Evolutionary conservation across 176 grass and related monocot species (phyloP).

Genomic region (Triticum aestivum): DNA sequence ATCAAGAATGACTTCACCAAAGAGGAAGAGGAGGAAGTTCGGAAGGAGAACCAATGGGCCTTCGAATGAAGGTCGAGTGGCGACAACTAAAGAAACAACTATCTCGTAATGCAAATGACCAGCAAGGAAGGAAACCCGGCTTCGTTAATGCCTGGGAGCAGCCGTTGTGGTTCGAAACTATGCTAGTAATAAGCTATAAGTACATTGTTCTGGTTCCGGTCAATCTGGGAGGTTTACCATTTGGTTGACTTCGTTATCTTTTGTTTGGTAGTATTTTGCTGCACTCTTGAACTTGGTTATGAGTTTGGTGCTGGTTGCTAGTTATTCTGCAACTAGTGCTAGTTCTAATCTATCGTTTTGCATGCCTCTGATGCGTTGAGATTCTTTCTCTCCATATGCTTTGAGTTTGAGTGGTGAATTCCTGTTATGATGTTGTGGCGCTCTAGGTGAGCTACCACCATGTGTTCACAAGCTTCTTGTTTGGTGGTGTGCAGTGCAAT

Average conservation of each 20-base stretch:
- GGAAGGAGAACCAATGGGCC: slow-evolving; percentile 63
- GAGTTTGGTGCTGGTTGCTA: too few species aligned
- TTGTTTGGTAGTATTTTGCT: neutral
- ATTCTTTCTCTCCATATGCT: too few species aligned
- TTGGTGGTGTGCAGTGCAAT: too few species aligned
- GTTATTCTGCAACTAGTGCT: too few species aligned
- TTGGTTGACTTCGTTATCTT: neutral
- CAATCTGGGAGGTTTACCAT: neutral
- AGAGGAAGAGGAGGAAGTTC: slow-evolving; percentile 54
- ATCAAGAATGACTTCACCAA: slow-evolving; percentile 51
- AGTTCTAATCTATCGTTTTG: too few species aligned
- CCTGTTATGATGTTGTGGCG: too few species aligned
- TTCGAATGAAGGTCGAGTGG: slow-evolving; percentile 34
- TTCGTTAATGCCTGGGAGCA: neutral
- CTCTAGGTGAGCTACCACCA: too few species aligned
- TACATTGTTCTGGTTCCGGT: neutral
- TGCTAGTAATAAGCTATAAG: neutral
- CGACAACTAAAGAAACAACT: neutral
- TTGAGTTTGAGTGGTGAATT: too few species aligned
- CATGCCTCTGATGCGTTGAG: too few species aligned
- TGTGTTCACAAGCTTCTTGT: too few species aligned
- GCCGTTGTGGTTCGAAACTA: neutral
- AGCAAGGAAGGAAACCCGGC: neutral
- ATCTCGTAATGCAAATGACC: neutral
- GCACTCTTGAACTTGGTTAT: too few species aligned